Evolutionary conservation across 352 stramenopile genomes (phyloP).

Genomic region (Blastocystis sp.): DNA sequence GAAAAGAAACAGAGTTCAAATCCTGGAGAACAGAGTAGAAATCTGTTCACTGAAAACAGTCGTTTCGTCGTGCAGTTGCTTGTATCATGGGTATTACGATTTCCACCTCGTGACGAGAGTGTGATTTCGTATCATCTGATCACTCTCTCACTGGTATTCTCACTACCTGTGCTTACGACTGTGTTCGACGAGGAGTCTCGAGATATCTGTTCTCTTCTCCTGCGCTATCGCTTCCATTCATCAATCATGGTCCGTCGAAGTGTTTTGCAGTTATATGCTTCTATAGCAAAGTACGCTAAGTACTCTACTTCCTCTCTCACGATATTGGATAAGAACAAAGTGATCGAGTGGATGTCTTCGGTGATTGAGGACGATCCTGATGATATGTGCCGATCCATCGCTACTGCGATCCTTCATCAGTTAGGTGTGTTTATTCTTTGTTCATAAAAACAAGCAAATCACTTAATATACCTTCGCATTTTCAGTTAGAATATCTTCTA

Average conservation of each 20-base stretch:
- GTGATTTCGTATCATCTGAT: background rate
- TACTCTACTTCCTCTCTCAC: background rate
- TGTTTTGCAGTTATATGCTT: background rate
- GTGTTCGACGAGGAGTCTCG: background rate
- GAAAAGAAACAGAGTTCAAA: background rate
- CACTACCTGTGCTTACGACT: background rate
- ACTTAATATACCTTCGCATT: background rate
- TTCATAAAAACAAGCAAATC: background rate
- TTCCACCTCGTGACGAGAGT: slow-evolving; percentile 1
- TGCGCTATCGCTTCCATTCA: slow-evolving; percentile 17
- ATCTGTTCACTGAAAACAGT: background rate
- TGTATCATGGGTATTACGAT: background rate
- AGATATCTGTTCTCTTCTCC: background rate
- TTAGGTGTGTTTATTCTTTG: background rate
- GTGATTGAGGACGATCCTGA: slow-evolving; percentile 1
- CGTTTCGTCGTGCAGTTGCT: background rate
- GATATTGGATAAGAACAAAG: background rate
- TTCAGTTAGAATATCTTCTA: slow-evolving; percentile 45
- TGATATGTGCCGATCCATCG: background rate
- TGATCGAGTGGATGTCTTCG: background rate
- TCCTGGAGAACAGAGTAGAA: background rate
- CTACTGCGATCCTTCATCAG: background rate
- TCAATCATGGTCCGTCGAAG: background rate
- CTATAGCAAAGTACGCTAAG: background rate
- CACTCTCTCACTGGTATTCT: background rate